phyloP scores from a whole-genome alignment of 176 grass and related monocot genomes.

The Aegilops longissima region DNA sequence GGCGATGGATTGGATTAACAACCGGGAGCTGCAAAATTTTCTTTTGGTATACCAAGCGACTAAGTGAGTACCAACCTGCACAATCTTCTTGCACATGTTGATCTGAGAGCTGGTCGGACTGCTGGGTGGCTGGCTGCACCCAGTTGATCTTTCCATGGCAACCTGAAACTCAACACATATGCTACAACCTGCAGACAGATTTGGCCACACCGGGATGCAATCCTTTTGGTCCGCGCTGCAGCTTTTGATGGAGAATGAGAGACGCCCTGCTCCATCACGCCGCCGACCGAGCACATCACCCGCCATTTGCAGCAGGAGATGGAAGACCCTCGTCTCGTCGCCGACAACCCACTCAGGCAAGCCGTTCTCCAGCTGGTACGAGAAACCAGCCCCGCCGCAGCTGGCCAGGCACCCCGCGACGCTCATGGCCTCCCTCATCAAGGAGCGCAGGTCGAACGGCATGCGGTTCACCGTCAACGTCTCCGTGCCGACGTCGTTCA shows the following conservation, averaged over 20 bases:
- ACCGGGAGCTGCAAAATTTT: not conserved
- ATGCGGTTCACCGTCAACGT: slow-evolving; percentile 32
- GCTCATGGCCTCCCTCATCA: slow-evolving; percentile 32
- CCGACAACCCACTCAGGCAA: slow-evolving; percentile 52
- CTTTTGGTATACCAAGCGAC: not conserved
- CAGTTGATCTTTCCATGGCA: slow-evolving; percentile 21
- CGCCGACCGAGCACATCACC: slow-evolving; percentile 24
- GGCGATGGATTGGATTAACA: not conserved
- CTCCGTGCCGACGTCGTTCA: slow-evolving; percentile 54
- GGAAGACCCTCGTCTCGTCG: slow-evolving; percentile 62
- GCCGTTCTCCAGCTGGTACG: not conserved
- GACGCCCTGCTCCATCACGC: not conserved
- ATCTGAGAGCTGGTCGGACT: not conserved
- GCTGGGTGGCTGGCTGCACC: not conserved
- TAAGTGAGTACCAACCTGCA: slow-evolving; percentile 45
- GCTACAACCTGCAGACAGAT: slow-evolving; percentile 23
- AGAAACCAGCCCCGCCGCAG: slow-evolving; percentile 29
- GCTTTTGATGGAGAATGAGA: slow-evolving; percentile 26
- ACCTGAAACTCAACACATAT: slow-evolving; percentile 42
- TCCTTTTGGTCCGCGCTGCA: slow-evolving; percentile 4
- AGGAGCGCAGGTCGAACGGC: slow-evolving; percentile 30
- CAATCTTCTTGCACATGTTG: slow-evolving; percentile 49
- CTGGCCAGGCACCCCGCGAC: slow-evolving; percentile 35
- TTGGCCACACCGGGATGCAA: slow-evolving; percentile 23
- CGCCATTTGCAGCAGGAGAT: slow-evolving; percentile 59